Conservation (phyloP, 176 grass and related monocot species). For the Aegilops speltoides region DNA sequence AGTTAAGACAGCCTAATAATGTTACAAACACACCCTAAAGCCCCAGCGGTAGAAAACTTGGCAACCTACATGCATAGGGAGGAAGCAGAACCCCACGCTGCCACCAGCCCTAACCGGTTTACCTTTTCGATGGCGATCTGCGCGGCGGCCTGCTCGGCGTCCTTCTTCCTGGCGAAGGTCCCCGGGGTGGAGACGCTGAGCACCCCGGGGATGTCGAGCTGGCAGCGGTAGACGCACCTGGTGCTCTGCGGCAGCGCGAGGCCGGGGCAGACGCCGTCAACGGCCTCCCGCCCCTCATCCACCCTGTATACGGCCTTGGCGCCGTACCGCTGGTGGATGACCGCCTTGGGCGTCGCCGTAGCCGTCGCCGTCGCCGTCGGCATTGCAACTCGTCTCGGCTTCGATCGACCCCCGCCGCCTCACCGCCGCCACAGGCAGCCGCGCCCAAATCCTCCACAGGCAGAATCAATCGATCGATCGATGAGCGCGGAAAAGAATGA, state of each 20-base stretch:
- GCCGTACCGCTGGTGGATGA: slow-evolving; percentile 77
- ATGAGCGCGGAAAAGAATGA: not conserved
- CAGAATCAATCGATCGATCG: not conserved
- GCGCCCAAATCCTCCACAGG: not conserved
- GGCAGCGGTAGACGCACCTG: slow-evolving; percentile 62
- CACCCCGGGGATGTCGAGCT: slow-evolving; percentile 55
- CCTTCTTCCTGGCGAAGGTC: slow-evolving; percentile 77
- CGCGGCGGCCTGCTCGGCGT: slow-evolving; percentile 85
- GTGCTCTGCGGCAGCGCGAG: slow-evolving; percentile 57
- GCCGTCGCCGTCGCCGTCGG: slow-evolving; percentile 3
- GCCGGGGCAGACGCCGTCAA: slow-evolving; percentile 67
- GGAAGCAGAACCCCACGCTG: not conserved
- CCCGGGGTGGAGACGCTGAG: slow-evolving; percentile 68
- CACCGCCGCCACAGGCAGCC: not conserved
- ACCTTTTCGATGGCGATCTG: slow-evolving; percentile 92
- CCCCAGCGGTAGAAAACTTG: not conserved
- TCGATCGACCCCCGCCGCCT: not conserved
- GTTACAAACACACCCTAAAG: not conserved
- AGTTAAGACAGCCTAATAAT: not conserved
- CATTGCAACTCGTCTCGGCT: not conserved
- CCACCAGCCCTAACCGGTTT: not conserved
- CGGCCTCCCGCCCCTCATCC: slow-evolving; percentile 60
- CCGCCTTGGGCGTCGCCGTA: slow-evolving; percentile 67
- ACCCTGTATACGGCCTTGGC: slow-evolving; percentile 53
- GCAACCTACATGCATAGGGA: not conserved